Evolutionary conservation across 2,329 filamentous ascomycete genomes (phyloP), one percentile per base, ranked within the genome.

Genomic region (Monosporascus sp.): DNA sequence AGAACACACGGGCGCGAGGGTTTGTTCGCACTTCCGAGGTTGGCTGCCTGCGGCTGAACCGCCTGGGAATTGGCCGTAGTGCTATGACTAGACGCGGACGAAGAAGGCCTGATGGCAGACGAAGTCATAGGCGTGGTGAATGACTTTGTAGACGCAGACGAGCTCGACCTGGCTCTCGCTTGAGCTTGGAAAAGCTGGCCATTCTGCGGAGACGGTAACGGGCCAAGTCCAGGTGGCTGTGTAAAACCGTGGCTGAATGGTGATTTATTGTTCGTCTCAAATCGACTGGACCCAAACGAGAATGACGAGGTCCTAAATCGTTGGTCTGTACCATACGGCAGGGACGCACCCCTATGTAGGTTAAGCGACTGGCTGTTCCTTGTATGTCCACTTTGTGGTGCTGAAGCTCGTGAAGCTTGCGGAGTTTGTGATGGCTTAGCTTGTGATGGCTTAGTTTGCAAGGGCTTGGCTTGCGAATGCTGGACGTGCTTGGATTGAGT

Each of bases 1-100:
- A 75, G 75, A 9, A 79, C 71, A n/a, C 58, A 73, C 57, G 53
- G 62, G 47, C 55, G 67, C 62, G 49, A 31, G 50, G 64, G 61
- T 53, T 53, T 60, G 38, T 48, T 44, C 6, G 51, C 27, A 47
- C 50, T 54, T 34, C 57, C 61, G 14, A 60, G 57, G 17, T 60
- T 58, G 20, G 54, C 56, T 18, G 57, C 53, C 45, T 66, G 64
- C 5, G 61, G 48, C 15, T 64, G 61, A 24, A 60, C 62, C 37
- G 55, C 53, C 22, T 60, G 50, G 31, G 64, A 15, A 14, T 46
- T 24, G 17, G 6, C 24, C 25, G 22, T 24, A 46, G 42, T 46
- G 22, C 42, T 65, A 61, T 68, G 60, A 53, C 63, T 62, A 46
- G 68, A 68, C 48, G 67, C 61, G 54, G 70, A 68, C 50, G 66